Evolutionary conservation across 2,329 filamentous ascomycete species (phyloP).

Genomic region (Aspergillus sp.): DNA sequence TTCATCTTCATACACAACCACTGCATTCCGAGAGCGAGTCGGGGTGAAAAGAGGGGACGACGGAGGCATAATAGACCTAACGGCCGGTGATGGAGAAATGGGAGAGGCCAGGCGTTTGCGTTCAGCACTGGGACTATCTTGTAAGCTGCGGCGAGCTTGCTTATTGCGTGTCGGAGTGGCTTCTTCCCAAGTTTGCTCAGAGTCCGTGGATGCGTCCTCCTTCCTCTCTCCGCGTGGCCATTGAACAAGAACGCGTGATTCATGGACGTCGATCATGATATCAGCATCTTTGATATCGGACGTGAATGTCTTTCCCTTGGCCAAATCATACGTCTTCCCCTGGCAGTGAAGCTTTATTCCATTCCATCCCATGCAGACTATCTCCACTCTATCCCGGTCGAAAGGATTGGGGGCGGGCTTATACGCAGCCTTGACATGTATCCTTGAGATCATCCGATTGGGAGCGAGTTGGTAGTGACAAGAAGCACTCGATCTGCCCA

Average conservation of each 20-base stretch:
- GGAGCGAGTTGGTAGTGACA: constrained; percentile 94
- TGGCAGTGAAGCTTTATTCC: constrained; percentile 91
- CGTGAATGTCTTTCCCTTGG: constrained; percentile 85
- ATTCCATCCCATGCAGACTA: constrained; percentile 95
- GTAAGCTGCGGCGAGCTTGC: constrained; percentile 33
- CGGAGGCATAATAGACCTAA: constrained; percentile 49
- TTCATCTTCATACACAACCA: constrained; percentile 74
- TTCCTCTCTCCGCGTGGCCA: constrained; percentile 73
- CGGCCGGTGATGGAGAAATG: constrained; percentile 70
- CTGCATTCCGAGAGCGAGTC: constrained; percentile 49
- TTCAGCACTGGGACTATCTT: constrained; percentile 59
- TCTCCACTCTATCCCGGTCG: constrained; percentile 78
- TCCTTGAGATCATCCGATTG: constrained; percentile 88
- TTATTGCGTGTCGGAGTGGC: constrained; percentile 44
- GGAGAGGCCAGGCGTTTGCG: constrained; percentile 72
- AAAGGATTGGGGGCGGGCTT: constrained; percentile 69
- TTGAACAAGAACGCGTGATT: constrained; percentile 83
- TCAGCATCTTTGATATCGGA: constrained; percentile 86
- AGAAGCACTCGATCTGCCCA: constrained; percentile 93
- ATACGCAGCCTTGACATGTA: constrained; percentile 89
- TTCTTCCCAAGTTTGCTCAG: constrained; percentile 74
- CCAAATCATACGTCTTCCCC: constrained; percentile 81
- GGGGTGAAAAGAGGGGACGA: constrained; percentile 50
- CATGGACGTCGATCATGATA: constrained; percentile 94
- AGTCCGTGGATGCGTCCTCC: constrained; percentile 58